These are phyloP conservation scores for Suillus occidentalis DNA, from an alignment of 768 basidiomycete genomes.

Conservation along the genomic window DNA sequence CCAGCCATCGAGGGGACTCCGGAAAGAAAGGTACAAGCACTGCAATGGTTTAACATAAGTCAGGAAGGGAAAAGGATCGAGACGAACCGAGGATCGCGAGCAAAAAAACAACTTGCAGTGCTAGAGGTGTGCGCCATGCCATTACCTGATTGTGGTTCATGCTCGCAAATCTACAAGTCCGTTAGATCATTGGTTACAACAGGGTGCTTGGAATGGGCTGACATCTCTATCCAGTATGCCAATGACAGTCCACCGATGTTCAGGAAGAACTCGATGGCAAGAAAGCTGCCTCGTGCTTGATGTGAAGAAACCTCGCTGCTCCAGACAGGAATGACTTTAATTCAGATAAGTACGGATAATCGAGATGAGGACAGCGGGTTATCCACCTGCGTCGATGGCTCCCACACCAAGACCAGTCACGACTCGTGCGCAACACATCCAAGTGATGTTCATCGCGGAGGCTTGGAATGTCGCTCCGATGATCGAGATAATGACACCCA, in stretches of 20 bases:
- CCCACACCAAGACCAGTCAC: conserved; percentile 10
- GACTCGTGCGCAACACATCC: conserved; percentile 11
- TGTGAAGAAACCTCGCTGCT: conserved; percentile 10
- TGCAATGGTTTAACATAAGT: background rate
- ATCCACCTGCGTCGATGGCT: conserved; percentile 8
- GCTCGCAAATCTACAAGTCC: background rate
- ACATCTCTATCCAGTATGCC: conserved; percentile 12
- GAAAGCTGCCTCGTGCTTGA: conserved; percentile 10
- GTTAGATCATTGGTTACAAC: background rate
- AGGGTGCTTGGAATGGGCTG: background rate
- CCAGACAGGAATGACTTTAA: conserved; percentile 9
- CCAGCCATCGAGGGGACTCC: conserved; percentile 20
- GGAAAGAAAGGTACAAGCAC: conserved; percentile 10
- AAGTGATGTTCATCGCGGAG: conserved; percentile 12
- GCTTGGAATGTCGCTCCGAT: conserved; percentile 7
- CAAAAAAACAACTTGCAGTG: conserved; percentile 7
- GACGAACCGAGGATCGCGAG: conserved; percentile 7
- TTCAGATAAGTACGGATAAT: background rate
- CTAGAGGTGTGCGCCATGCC: conserved; percentile 10
- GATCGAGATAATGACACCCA: conserved; percentile 8
- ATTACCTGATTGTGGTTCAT: conserved; percentile 4
- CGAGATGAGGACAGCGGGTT: background rate
- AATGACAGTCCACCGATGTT: conserved; percentile 9
- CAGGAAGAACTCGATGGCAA: conserved; percentile 9
- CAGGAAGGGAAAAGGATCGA: background rate